Base-by-base conservation (phyloP, 106 monocot species). In the Triglochin maritima region DNA sequence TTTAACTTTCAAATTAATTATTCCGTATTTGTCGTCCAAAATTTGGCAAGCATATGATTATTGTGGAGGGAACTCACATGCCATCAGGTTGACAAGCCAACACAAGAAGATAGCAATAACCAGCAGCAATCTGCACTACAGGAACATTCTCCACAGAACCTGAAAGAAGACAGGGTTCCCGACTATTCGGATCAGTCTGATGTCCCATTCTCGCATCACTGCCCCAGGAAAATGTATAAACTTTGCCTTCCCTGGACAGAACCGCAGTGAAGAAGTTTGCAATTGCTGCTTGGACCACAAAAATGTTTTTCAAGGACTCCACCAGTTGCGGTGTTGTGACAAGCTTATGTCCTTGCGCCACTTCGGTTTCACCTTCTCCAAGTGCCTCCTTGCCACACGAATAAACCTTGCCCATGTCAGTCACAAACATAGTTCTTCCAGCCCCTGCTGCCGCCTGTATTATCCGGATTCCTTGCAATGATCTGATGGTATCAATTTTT, bases 41-140 rank as follows among this genome's bases (percentile, higher is more conserved):
- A 29, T 29, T 29, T 29, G 29, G 29, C 29, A 29, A 29, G 29
- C 29, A 29, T 29, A 29, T 29, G 29, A 29, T 29, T 29, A 29
- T 29, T 29, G 29, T 29, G 29, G 29, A 29, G 41, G 42, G 63
- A 79, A 47, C 86, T 92, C 84, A 99, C 98, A 92, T 99, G 80
- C 92, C 98, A 42, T 68, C 78, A n/a, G 92, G 86, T 74, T 99
- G 77, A 52, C 92, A 92, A 47, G 89, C 76, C 68, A 99, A 62
- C 51, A 84, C 84, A n/a, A 99, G 80, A 10, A 99, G 82, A 66
- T 99, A 99, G 71, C 98, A 99, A 75, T 99, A 92, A 17, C 98
- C 98, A 53, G 98, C 98, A 46, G 92, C 98, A 84, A 99, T 99
- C 82, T 99, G 98, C 49, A 99, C 98, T 2, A 99, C 84, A 1